Conservation (phyloP, 371 early-diverging fungal genomes). For the Rhizopus sp. region DNA sequence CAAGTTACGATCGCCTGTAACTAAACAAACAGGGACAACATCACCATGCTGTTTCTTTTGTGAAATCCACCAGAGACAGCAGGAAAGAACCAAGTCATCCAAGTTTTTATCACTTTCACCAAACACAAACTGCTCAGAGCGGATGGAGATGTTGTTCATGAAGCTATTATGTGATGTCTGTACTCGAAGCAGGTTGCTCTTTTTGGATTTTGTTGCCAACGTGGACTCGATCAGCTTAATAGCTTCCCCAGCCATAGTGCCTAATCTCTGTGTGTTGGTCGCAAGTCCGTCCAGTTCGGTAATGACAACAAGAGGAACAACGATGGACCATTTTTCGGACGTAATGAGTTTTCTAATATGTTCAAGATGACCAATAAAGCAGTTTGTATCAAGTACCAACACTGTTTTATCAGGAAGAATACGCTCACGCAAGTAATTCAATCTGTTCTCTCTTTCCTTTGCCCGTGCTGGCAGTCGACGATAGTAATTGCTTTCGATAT, state of each 20-base stretch:
- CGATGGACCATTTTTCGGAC: conserved; percentile 59
- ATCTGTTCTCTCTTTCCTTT: conserved; percentile 36
- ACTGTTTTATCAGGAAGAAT: conserved; percentile 56
- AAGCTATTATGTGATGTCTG: conserved; percentile 73
- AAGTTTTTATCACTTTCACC: conserved; percentile 66
- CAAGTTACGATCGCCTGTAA: conserved; percentile 68
- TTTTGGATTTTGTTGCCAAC: conserved; percentile 37
- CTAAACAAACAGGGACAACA: conserved; percentile 50
- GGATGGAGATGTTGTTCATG: conserved; percentile 62
- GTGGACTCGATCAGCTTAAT: conserved; percentile 54
- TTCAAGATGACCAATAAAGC: conserved; percentile 63
- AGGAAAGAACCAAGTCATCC: conserved; percentile 65
- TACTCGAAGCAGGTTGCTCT: conserved; percentile 36
- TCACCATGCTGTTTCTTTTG: conserved; percentile 7
- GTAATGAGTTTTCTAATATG: conserved; percentile 52
- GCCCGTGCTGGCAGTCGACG: conserved; percentile 30
- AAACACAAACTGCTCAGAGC: conserved; percentile 65
- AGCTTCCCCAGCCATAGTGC: conserved; percentile 54
- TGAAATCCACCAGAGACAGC: conserved; percentile 58
- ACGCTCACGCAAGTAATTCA: conserved; percentile 30
- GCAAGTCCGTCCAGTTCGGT: conserved; percentile 68
- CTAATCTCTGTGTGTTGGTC: conserved; percentile 58
- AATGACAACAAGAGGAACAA: conserved; percentile 65
- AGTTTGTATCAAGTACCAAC: conserved; percentile 70
- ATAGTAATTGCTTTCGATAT: conserved; percentile 23